phyloP scores from a whole-genome alignment of 257 asterid species.

The Jasminum sambac region DNA sequence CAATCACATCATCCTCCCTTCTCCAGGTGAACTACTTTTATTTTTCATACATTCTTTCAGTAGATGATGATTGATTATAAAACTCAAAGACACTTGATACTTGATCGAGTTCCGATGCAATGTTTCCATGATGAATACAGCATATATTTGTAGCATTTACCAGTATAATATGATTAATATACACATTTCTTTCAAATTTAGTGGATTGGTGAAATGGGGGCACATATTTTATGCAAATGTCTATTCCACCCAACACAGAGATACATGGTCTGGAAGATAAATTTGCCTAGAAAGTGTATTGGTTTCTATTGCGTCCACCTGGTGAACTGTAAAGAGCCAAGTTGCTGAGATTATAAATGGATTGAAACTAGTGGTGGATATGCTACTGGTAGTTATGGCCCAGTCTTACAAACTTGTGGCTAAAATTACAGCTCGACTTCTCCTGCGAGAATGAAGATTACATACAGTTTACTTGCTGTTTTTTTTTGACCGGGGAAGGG shows the following conservation, averaged over 20 bases:
- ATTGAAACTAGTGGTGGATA: no score
- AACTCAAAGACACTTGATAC: no score
- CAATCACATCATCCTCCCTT: conserved; percentile 37
- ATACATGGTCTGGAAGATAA: background rate
- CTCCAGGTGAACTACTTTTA: conserved; percentile 39
- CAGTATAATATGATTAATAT: background rate
- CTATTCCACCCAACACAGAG: background rate
- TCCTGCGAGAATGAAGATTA: background rate
- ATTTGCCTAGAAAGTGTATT: background rate
- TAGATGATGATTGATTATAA: background rate
- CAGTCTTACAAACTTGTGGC: no score
- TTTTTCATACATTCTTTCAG: background rate
- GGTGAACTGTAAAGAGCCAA: background rate
- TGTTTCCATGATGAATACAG: no score
- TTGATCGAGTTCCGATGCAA: background rate
- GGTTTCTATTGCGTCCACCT: background rate
- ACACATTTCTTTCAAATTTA: no score
- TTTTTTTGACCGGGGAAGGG: no score
- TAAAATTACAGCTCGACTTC: no score
- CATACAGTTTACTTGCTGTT: background rate
- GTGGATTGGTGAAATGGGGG: background rate
- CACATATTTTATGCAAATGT: background rate
- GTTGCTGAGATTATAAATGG: no score
- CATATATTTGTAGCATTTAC: background rate
- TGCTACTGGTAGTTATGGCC: no score